Base-by-base conservation (phyloP, 805 yeast species). In the Ogataea degrootiae region DNA sequence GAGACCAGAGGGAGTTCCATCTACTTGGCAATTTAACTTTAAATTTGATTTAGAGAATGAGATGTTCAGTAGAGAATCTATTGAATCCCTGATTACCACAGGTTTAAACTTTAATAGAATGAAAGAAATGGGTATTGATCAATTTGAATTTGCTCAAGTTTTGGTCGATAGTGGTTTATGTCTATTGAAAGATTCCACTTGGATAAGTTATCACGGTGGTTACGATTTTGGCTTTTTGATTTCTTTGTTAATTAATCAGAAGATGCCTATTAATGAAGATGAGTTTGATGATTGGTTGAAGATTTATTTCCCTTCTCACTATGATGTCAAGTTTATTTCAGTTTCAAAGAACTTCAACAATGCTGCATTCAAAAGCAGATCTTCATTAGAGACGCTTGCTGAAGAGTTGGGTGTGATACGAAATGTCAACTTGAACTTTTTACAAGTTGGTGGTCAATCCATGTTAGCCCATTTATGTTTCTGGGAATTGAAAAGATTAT, bases 11-110 rank as follows among this genome's bases (percentile, higher is more conserved):
- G 66, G 64, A 19, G 75, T 75, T 21, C 78, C 83, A 34, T 79
- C 85, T 4, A 88, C 97, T n/a, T 94, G 97, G 97, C 97, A 92
- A 65, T 91, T 94, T 71, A 94, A 94, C 66, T 90, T 94, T 71
- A 74, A 77, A 55, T 94, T 90, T 66, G 91, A 87, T 65, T 69
- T 87, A 35, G 73, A 77, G 36, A 71, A 74, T 34, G 94, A 89
- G 61, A 92, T 94, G 97, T 87, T 82, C 55, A 85, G 92, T 21
- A 81, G 81, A 46, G 98, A 91, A 57, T 87, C 92, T 17, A 74
- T 90, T 46, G 88, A 89, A 45, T 77, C 88, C 60, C 71, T 92
- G 52, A 73, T 83, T 19, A 90, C 86, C 58, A 80, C 94, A 2
- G 96, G 97, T 2, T 76, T 90, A 41, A 90, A 90, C 61, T 85